Base-by-base conservation (phyloP, 2,329 filamentous ascomycete species). In the Alternaria sp. region DNA sequence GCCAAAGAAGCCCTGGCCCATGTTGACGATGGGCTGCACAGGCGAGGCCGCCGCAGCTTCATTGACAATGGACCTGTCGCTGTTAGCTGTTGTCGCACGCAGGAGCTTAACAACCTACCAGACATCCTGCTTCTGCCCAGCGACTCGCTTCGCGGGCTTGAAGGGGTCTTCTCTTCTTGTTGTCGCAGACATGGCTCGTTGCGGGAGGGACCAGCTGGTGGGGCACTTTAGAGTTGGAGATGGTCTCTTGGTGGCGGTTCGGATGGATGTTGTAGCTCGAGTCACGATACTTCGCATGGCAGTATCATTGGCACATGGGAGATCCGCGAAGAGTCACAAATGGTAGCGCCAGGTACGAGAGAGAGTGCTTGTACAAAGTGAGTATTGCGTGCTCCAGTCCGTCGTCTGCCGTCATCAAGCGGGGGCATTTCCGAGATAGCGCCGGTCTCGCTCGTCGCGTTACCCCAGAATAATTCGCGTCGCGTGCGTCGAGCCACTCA, bases 1-100 rank as follows among this genome's bases (percentile, higher is more conserved):
- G 59, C 94, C 94, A 70, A 93, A 94, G 84, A 93, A 93, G 55
- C 88, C 87, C 78, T 90, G 88, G 52, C 88, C 88, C 87, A 90
- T 89, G 77, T 90, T 90, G 62, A 89, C 86, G 61, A 89, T 88
- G 51, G 88, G 88, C 76, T 89, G 85, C 42, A 89, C 83, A 1
- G 86, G 86, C 20, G 87, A 88, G 46, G 85, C 85, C 12, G 86
- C 85, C 5, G 88, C 88, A 4, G 88, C 88, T 76, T 90, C 88
- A 67, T 90, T 90, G 75, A 90, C 85, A 66, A 90, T 89, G 18
- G 86, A 86, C 86, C 86, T 87, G 60, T 16, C 2, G 2, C 4
- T 28, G 39, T 46, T 20, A 61, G 55, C 6, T 24, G 28, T 20
- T 16, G 39, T 16, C 22, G 3, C 39, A 24, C 7, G 14, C 7